Evolutionary conservation across 2,329 filamentous ascomycete species (phyloP).

Genomic region (Penicillium nordicum): DNA sequence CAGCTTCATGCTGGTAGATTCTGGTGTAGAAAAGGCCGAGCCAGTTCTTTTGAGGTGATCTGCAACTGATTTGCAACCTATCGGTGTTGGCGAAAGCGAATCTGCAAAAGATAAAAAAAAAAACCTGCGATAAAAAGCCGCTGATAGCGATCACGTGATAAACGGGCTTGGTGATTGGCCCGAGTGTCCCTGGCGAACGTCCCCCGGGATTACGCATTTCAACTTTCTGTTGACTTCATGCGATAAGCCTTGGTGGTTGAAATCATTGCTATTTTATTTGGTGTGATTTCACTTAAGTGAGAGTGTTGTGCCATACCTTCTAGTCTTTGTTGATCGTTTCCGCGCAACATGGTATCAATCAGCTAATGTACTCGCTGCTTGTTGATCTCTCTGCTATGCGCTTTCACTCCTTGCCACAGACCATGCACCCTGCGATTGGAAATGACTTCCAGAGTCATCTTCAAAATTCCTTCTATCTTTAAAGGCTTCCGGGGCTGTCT

Average conservation of each 20-base stretch:
- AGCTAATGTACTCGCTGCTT: conserved; percentile 18
- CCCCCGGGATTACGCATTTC: conserved; percentile 28
- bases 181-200: conserved; percentile 32
- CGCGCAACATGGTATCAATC: conserved; percentile 12
- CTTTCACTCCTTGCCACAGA: conserved; percentile 21
- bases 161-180: conserved; percentile 28
- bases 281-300: neutral
- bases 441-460: conserved; percentile 32
- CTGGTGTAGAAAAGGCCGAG: conserved; percentile 23
- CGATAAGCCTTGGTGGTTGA: neutral
- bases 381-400: conserved; percentile 18
- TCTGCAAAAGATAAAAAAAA: conserved; percentile 24
- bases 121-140: conserved; percentile 23
- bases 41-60: conserved; percentile 6
- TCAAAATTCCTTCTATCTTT: conserved; percentile 26
- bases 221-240: conserved; percentile 12
- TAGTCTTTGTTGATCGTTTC: conserved; percentile 6
- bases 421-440: conserved; percentile 24
- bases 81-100: conserved; percentile 1
- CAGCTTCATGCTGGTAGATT: conserved; percentile 44
- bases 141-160: conserved; percentile 36
- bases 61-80: conserved; percentile 6
- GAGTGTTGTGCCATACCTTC: conserved; percentile 8
- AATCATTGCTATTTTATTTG: neutral
- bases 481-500: conserved; percentile 28